Conservation (phyloP, 139 green algal genomes). For the Pseudopediastrum boryanum region DNA sequence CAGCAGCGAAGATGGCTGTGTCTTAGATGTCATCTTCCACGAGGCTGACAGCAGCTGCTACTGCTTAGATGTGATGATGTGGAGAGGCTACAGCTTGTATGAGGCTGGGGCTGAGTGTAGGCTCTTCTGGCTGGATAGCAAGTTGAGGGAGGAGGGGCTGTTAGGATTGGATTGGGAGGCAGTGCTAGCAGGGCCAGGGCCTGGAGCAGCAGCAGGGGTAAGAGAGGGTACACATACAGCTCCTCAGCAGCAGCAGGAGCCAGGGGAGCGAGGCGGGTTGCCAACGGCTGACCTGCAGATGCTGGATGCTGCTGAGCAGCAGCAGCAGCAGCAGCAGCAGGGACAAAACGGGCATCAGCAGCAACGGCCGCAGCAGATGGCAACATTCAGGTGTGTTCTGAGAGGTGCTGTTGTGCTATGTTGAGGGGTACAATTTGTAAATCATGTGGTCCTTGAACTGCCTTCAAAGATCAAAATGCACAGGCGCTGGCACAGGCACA, state of each 20-base stretch:
- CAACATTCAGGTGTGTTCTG: no score
- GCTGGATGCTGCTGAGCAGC: neutral
- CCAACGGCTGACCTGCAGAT: neutral
- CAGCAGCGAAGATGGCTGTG: constrained; percentile 11
- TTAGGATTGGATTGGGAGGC: neutral
- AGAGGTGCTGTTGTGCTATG: no score
- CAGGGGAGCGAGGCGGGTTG: no score
- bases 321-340: no score
- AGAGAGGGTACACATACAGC: neutral
- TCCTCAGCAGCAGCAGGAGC: constrained; percentile 21
- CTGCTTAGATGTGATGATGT: constrained; percentile 86
- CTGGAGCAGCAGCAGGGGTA: neutral
- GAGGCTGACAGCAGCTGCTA: constrained; percentile 55
- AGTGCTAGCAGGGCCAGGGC: neutral
- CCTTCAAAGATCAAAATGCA: no score
- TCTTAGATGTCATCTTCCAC: no score
- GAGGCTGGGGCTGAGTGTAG: constrained; percentile 89
- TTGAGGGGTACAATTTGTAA: no score
- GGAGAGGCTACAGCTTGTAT: constrained; percentile 83
- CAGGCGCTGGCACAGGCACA: no score
- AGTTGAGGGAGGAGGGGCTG: constrained; percentile 26
- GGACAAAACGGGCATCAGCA: no score
- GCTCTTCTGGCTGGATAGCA: constrained; percentile 46
- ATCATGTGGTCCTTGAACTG: no score
- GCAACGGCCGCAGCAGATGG: no score